Percentiles rank a stretch among this genome's conserved stretches.
Conservation (phyloP, 2,329 filamentous ascomycete genomes). For the Alternaria brassicae region DNA sequence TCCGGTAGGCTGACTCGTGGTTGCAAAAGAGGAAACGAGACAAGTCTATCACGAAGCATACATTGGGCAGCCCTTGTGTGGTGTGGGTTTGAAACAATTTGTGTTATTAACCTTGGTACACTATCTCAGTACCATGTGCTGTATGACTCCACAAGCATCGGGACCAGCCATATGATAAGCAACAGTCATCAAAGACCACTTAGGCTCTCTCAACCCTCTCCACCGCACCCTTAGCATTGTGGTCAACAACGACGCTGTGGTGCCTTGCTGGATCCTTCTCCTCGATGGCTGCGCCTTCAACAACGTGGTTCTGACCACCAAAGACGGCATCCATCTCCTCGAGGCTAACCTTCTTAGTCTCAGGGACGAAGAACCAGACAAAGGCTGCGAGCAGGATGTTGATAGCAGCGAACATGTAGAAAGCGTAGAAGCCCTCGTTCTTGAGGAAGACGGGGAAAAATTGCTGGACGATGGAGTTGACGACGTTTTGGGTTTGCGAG, state of each 20-base stretch:
- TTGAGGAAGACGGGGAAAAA: slow-evolving; percentile 73
- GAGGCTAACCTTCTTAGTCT: slow-evolving; percentile 56
- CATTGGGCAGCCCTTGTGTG: neutral
- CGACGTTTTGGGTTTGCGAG: slow-evolving; percentile 64
- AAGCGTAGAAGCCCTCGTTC: slow-evolving; percentile 64
- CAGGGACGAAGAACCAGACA: slow-evolving; percentile 53
- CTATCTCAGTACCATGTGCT: neutral
- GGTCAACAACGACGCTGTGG: slow-evolving; percentile 29
- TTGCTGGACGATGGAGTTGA: slow-evolving; percentile 72
- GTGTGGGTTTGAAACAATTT: neutral
- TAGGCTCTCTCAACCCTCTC: slow-evolving; percentile 17
- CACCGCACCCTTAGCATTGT: slow-evolving; percentile 28
- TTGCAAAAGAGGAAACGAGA: neutral
- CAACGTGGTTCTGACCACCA: slow-evolving; percentile 63
- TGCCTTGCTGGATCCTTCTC: slow-evolving; percentile 46
- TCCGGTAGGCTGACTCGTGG: neutral
- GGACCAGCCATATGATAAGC: neutral
- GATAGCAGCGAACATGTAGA: slow-evolving; percentile 63
- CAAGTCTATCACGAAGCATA: neutral
- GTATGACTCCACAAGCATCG: neutral
- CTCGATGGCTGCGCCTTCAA: slow-evolving; percentile 61
- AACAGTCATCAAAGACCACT: neutral
- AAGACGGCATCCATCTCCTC: slow-evolving; percentile 66
- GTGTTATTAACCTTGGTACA: slow-evolving; percentile 7
- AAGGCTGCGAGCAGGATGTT: slow-evolving; percentile 52